phyloP scores from a whole-genome alignment of 148 eudicot genomes.

The Simmondsia chinensis region DNA sequence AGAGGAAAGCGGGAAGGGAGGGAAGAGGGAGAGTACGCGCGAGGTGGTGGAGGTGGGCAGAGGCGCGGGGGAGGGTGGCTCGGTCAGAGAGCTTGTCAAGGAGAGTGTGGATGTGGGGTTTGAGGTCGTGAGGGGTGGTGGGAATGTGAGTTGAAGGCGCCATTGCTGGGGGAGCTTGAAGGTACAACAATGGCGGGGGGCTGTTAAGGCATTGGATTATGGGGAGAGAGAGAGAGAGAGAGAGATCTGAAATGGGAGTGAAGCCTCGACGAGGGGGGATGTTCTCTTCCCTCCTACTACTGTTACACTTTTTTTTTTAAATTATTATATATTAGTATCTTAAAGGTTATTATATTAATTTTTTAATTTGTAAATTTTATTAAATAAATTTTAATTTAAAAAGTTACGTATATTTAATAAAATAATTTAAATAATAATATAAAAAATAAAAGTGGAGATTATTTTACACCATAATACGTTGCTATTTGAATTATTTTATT shows the following conservation, averaged over 20 bases:
- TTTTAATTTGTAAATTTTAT: too few relatives aligned
- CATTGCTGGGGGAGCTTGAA: not conserved
- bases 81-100: constrained; percentile 62
- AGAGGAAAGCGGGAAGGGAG: constrained; percentile 35
- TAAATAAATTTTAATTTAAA: too few relatives aligned
- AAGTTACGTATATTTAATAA: too few relatives aligned
- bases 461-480: too few relatives aligned
- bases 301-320: too few relatives aligned
- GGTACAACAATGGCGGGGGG: not conserved
- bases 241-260: not conserved
- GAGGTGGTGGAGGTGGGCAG: constrained; percentile 30
- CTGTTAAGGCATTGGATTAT: not conserved
- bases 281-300: too few relatives aligned
- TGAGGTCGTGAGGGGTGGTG: constrained; percentile 26
- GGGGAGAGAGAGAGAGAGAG: not conserved
- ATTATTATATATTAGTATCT: too few relatives aligned
- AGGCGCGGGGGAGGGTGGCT: constrained; percentile 42
- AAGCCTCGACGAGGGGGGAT: not conserved
- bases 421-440: too few relatives aligned
- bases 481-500: too few relatives aligned
- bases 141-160: too few relatives aligned
- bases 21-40: constrained; percentile 24
- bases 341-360: too few relatives aligned
- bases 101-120: constrained; percentile 27
- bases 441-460: too few relatives aligned